phyloP scores from a whole-genome alignment of 2,329 filamentous ascomycete genomes.

The Alternaria atra region DNA sequence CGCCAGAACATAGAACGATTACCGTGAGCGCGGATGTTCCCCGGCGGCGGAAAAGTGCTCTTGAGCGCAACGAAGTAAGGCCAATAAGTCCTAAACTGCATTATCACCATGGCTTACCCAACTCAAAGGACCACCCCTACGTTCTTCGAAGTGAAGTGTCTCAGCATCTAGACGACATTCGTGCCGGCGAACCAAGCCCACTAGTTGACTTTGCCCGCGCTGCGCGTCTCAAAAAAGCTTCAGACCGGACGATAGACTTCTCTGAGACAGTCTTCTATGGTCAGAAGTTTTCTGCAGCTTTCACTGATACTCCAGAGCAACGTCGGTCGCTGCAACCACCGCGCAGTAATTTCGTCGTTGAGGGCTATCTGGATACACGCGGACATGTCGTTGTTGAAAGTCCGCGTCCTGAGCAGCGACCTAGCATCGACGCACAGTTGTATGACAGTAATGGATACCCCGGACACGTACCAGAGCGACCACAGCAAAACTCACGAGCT shows the following conservation, averaged over 20 bases:
- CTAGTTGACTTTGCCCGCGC: background rate
- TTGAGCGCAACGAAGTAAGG: background rate
- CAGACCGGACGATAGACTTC: slow-evolving; percentile 13
- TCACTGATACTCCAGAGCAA: background rate
- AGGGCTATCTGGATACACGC: background rate
- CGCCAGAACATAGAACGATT: background rate
- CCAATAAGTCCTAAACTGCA: slow-evolving; percentile 33
- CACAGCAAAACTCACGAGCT: background rate
- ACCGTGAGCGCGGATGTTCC: background rate
- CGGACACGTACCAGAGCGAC: background rate
- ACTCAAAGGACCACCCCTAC: slow-evolving; percentile 32
- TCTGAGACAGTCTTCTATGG: slow-evolving; percentile 22
- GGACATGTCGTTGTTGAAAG: background rate
- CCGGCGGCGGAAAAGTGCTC: background rate
- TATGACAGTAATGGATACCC: background rate
- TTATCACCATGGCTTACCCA: slow-evolving; percentile 26
- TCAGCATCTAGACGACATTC: slow-evolving; percentile 26
- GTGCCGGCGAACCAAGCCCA: slow-evolving; percentile 23
- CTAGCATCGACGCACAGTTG: background rate
- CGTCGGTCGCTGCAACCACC: background rate
- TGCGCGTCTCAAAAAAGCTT: background rate
- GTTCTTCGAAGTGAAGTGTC: slow-evolving; percentile 30
- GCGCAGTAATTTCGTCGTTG: background rate
- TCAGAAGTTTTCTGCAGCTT: background rate
- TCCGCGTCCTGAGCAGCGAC: background rate